phyloP scores from a whole-genome alignment of 129 eudicot genomes.

The Flaveria brownii region DNA sequence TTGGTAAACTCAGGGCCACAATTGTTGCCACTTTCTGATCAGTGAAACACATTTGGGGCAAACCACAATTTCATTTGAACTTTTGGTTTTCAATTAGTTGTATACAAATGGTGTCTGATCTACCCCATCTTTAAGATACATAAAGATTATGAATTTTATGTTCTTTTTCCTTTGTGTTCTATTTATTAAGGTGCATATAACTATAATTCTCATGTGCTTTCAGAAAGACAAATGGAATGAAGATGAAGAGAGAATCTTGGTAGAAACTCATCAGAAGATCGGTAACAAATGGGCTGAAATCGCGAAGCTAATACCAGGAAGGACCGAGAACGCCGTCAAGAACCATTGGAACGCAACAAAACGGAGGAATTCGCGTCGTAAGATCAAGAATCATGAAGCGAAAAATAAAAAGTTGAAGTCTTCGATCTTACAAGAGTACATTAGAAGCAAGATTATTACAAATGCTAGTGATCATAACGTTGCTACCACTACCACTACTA shows the following conservation, averaged over 20 bases:
- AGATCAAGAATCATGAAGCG: constrained; percentile 38
- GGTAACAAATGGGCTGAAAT: constrained; percentile 87
- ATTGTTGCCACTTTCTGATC: background rate
- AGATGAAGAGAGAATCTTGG: constrained; percentile 66
- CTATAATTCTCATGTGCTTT: background rate
- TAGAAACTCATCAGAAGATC: constrained; percentile 50
- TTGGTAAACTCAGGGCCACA: background rate
- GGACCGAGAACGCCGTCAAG: constrained; percentile 75
- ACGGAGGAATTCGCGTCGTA: constrained; percentile 60
- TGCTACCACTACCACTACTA: constrained; percentile 12
- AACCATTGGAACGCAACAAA: constrained; percentile 88
- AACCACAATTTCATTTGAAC: background rate
- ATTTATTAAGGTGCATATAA: background rate
- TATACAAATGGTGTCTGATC: background rate
- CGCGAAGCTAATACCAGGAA: constrained; percentile 65
- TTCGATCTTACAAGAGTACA: constrained; percentile 53
- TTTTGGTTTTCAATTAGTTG: background rate
- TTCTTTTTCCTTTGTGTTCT: background rate
- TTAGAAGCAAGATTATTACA: constrained; percentile 30
- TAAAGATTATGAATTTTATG: background rate
- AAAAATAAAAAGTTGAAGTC: constrained; percentile 27
- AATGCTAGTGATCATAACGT: constrained; percentile 11
- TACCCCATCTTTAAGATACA: background rate
- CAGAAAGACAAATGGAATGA: constrained; percentile 76
- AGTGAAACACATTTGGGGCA: background rate